Conservation (phyloP, 1,139 yeast species). For the Pneumocystis oryctolagi region DNA sequence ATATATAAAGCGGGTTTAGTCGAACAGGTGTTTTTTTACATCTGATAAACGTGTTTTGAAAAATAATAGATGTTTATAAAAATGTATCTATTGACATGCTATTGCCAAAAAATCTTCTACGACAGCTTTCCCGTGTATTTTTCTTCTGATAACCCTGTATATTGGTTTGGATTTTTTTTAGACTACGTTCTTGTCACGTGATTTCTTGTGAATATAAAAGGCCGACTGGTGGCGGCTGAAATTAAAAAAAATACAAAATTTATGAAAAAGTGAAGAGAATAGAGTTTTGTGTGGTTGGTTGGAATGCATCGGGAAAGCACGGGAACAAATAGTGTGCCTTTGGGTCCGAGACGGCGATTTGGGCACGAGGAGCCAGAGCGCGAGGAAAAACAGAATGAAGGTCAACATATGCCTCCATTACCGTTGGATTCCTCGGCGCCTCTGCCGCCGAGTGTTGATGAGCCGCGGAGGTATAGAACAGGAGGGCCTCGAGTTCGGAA, state of each 20-base stretch:
- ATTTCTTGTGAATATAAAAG: not conserved
- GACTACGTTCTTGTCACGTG: not conserved
- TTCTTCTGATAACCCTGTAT: not conserved
- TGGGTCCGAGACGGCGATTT: conserved; percentile 18
- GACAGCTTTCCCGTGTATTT: not conserved
- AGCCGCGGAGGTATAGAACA: conserved; percentile 6
- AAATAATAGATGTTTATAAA: too few relatives aligned
- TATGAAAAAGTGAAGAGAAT: not conserved
- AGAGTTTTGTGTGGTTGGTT: not conserved
- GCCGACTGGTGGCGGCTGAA: not conserved
- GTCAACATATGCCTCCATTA: conserved; percentile 13
- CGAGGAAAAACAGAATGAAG: conserved; percentile 9
- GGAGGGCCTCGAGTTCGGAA: conserved; percentile 1
- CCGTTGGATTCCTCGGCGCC: conserved; percentile 13
- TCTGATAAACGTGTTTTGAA: too few relatives aligned
- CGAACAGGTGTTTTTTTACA: too few relatives aligned
- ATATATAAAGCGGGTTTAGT: too few relatives aligned
- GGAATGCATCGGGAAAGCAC: conserved; percentile 6
- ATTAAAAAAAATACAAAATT: not conserved
- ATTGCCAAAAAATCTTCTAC: too few relatives aligned
- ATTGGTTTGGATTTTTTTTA: not conserved
- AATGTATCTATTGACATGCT: too few relatives aligned
- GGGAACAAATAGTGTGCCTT: conserved; percentile 22
- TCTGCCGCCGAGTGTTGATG: conserved; percentile 10
- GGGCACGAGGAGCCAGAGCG: conserved; percentile 5